Percentiles rank a stretch among this genome's conserved stretches.
phyloP scores from a whole-genome alignment of 2,329 filamentous ascomycete genomes.

The Scedosporium dehoogii region DNA sequence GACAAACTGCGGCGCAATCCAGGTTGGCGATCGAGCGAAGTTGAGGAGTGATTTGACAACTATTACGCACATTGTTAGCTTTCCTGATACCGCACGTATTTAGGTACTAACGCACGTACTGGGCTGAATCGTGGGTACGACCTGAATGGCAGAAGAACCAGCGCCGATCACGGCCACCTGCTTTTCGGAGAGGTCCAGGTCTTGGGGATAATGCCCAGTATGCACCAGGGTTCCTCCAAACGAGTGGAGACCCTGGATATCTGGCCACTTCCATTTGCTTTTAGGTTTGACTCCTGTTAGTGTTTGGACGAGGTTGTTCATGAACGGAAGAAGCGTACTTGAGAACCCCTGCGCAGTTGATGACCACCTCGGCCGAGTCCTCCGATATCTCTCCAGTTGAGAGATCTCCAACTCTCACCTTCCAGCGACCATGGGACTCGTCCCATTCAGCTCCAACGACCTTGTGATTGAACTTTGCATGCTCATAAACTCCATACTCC shows the following conservation, averaged over 20 bases:
- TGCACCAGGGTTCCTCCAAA: slow-evolving; percentile 44
- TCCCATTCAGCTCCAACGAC: slow-evolving; percentile 1
- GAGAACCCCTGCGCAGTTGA: slow-evolving; percentile 5
- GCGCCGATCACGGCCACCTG: slow-evolving; percentile 42
- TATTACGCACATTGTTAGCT: slow-evolving; percentile 5
- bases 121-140: slow-evolving; percentile 34
- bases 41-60: slow-evolving; percentile 14
- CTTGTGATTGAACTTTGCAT: slow-evolving; percentile 3
- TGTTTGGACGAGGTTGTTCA: neutral
- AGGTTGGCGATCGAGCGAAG: slow-evolving; percentile 21
- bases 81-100: neutral
- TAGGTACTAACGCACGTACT: neutral
- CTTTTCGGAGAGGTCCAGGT: slow-evolving; percentile 31
- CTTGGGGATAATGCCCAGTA: slow-evolving; percentile 41
- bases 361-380: neutral
- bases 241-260: slow-evolving; percentile 35
- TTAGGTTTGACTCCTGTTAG: neutral
- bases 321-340: neutral
- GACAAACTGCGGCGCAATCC: slow-evolving; percentile 19
- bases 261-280: slow-evolving; percentile 27
- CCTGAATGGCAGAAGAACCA: slow-evolving; percentile 41
- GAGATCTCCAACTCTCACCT: neutral
- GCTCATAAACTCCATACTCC: neutral
- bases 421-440: neutral
- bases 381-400: neutral